Evolutionary conservation across 768 basidiomycete genomes (phyloP).

Genomic region (Agrocybe pediades): DNA sequence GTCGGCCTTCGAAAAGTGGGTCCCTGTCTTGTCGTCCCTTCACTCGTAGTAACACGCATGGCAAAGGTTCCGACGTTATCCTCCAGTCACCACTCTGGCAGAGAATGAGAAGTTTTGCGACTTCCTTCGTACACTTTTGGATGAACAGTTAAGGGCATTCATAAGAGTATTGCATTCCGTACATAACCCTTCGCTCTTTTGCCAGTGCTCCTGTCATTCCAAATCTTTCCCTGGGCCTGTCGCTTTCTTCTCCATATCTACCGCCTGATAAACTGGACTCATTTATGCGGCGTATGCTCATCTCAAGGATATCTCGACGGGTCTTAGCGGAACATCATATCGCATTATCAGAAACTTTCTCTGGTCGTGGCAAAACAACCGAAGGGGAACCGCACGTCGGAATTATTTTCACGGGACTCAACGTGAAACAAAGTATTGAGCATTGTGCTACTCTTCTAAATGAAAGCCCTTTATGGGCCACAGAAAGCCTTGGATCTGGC

Average conservation of each 20-base stretch:
- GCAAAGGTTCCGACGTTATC: constrained; percentile 69
- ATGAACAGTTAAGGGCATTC: constrained; percentile 66
- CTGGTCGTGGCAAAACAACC: constrained; percentile 33
- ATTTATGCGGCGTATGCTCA: constrained; percentile 90
- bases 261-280: constrained; percentile 79
- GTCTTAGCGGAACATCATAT: constrained; percentile 91
- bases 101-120: constrained; percentile 83
- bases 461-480: constrained; percentile 44
- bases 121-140: constrained; percentile 63
- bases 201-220: constrained; percentile 75
- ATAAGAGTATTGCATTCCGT: constrained; percentile 5
- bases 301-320: constrained; percentile 86
- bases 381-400: constrained; percentile 70
- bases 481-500: constrained; percentile 34
- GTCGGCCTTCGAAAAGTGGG: constrained; percentile 83
- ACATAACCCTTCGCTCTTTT: not conserved
- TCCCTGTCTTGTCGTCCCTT: not conserved
- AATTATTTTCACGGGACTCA: constrained; percentile 78
- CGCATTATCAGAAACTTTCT: constrained; percentile 67
- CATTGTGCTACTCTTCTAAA: constrained; percentile 63
- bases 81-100: constrained; percentile 65
- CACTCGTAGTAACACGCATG: constrained; percentile 4
- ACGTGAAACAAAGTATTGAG: constrained; percentile 70
- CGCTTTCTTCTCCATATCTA: constrained; percentile 80
- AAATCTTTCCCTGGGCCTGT: constrained; percentile 79